These are phyloP conservation scores for Polytrichum commune DNA, from an alignment of 225 moss, liverwort and hornwort species.

Conservation along the genomic window DNA sequence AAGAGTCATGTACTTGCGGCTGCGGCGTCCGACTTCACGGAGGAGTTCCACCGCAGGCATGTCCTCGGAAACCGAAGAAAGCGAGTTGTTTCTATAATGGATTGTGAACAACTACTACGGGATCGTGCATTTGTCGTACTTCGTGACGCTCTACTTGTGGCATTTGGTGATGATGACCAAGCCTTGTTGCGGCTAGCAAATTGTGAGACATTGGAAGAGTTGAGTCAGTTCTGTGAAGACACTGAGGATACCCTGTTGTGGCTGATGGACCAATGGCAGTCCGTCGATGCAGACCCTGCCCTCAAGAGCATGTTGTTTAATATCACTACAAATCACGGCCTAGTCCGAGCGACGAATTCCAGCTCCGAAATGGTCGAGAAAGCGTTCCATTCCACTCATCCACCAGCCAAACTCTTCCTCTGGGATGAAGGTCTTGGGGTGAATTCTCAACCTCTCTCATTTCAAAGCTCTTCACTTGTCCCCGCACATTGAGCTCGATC, in stretches of 20 bases:
- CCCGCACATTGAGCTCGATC: background rate
- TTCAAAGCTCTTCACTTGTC: background rate
- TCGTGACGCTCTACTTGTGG: constrained; percentile 27
- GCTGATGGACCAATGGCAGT: constrained; percentile 32
- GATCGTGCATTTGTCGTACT: constrained; percentile 19
- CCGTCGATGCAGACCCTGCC: constrained; percentile 11
- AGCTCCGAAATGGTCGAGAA: constrained; percentile 8
- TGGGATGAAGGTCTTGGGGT: constrained; percentile 16
- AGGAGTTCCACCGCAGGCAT: constrained; percentile 20
- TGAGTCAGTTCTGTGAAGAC: constrained; percentile 21
- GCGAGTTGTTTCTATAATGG: constrained; percentile 26
- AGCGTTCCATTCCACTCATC: constrained; percentile 11
- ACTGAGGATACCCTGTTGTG: constrained; percentile 16
- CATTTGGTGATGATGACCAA: constrained; percentile 32
- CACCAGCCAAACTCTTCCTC: constrained; percentile 9
- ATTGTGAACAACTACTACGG: constrained; percentile 17
- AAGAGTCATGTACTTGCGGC: constrained; percentile 30
- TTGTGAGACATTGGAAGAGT: constrained; percentile 17
- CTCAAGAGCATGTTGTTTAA: constrained; percentile 1
- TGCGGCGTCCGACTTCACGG: constrained; percentile 15
- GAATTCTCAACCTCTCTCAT: background rate
- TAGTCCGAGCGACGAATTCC: constrained; percentile 5
- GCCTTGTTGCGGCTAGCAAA: constrained; percentile 10
- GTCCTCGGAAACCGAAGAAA: constrained; percentile 8
- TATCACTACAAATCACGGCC: constrained; percentile 6